Conservation (phyloP, 202 grass and related monocot species). For the Elaeis oleifera region DNA sequence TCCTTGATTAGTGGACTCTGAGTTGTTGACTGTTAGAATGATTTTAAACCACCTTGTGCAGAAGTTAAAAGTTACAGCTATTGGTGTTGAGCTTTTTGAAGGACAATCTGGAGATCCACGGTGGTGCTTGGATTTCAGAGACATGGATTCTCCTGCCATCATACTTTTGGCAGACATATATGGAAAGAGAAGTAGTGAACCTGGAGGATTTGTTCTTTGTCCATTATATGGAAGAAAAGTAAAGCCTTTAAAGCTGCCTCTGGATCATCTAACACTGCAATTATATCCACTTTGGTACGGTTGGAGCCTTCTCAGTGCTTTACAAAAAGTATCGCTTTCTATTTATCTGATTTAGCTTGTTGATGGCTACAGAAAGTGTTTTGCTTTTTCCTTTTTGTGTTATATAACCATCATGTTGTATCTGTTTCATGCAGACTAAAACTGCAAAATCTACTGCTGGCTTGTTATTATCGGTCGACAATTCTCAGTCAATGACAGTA, state of each 20-base stretch:
- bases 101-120: slow-evolving; percentile 58
- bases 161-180: slow-evolving; percentile 62
- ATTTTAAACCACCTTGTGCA: slow-evolving; percentile 22
- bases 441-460: slow-evolving; percentile 71
- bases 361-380: neutral
- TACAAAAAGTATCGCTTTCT: neutral
- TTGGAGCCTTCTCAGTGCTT: neutral
- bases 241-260: slow-evolving; percentile 90
- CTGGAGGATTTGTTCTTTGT: slow-evolving; percentile 85
- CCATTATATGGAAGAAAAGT: slow-evolving; percentile 80
- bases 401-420: slow-evolving; percentile 9
- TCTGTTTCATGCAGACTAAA: slow-evolving; percentile 58
- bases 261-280: slow-evolving; percentile 59
- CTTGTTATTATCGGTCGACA: slow-evolving; percentile 58
- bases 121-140: slow-evolving; percentile 98
- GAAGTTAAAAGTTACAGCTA: slow-evolving; percentile 85
- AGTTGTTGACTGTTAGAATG: too few species aligned
- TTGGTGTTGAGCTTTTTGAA: slow-evolving; percentile 75
- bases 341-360: neutral
- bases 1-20: too few species aligned
- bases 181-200: slow-evolving; percentile 69
- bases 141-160: slow-evolving; percentile 85
- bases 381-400: slow-evolving; percentile 1
- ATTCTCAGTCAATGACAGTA: slow-evolving; percentile 68
- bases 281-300: slow-evolving; percentile 76